A percentile compares a stretch with the other conserved stretches of the same genome.
Evolutionary conservation across 208 protist species (phyloP).

Genomic region (Trypanosoma avium): DNA sequence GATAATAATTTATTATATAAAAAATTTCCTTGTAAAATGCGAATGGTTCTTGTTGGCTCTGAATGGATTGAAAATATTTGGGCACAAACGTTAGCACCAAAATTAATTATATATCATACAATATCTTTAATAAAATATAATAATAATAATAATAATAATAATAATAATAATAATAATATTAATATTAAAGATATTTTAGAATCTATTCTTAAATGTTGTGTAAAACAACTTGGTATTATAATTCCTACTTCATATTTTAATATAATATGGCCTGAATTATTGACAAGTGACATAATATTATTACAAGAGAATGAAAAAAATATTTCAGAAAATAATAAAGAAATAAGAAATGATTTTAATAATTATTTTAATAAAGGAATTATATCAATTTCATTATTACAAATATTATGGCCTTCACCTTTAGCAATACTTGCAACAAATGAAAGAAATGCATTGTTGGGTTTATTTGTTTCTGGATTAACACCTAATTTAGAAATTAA

Average conservation of each 20-base stretch:
- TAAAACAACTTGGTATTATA: constrained; percentile 13
- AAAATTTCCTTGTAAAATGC: too few species aligned
- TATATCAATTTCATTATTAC: constrained; percentile 9
- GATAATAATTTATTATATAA: too few species aligned
- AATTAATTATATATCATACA: constrained; percentile 11
- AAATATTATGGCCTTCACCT: constrained; percentile 17
- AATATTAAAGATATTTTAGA: too few species aligned
- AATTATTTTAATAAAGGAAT: constrained; percentile 8
- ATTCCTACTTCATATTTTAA: constrained; percentile 7
- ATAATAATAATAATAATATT: background rate
- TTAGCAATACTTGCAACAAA: constrained; percentile 8
- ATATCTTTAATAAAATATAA: background rate
- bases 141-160: background rate
- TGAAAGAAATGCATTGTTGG: constrained; percentile 2
- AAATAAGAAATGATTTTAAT: constrained; percentile 8
- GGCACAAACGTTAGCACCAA: constrained; percentile 18
- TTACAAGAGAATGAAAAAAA: too few species aligned
- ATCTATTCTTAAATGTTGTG: constrained; percentile 1
- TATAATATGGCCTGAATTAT: constrained; percentile 16
- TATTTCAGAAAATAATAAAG: too few species aligned
- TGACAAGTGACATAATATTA: too few species aligned
- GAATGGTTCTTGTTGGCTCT: constrained; percentile 18
- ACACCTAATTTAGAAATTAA: too few species aligned
- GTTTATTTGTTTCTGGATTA: constrained; percentile 10
- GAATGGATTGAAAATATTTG: constrained; percentile 22